Evolutionary conservation across 768 basidiomycete genomes (phyloP).

Genomic region (Suillus bovinus): DNA sequence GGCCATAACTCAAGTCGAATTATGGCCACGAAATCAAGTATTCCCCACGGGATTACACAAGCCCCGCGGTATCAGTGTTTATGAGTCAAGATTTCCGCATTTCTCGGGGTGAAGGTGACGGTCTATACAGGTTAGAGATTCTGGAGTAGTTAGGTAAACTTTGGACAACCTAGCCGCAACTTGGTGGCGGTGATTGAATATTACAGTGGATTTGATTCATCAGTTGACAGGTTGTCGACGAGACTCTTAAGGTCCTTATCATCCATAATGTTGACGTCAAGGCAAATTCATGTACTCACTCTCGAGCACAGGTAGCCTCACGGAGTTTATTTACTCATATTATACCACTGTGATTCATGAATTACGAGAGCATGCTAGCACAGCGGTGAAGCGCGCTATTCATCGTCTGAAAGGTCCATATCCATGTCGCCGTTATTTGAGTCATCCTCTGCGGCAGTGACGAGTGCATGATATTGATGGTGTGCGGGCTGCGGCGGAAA

Average conservation of each 20-base stretch:
- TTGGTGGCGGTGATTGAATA: conserved; percentile 32
- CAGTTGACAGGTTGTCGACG: not conserved
- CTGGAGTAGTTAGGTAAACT: too few relatives aligned
- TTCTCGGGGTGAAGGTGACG: too few relatives aligned
- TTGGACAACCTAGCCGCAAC: too few relatives aligned
- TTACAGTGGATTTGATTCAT: conserved; percentile 2
- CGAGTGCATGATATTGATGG: not conserved
- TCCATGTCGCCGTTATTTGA: conserved; percentile 13
- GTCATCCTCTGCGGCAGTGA: not conserved
- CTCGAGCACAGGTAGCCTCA: not conserved
- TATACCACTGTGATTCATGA: not conserved
- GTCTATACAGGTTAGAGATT: too few relatives aligned
- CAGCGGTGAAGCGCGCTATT: conserved; percentile 10
- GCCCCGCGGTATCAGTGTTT: too few relatives aligned
- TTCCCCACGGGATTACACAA: too few relatives aligned
- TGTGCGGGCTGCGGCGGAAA: conserved; percentile 9
- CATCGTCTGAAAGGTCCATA: conserved; percentile 32
- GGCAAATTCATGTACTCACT: not conserved
- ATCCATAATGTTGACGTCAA: not conserved
- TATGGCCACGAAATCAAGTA: too few relatives aligned
- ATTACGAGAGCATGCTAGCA: not conserved
- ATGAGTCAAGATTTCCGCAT: too few relatives aligned
- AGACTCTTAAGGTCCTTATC: not conserved
- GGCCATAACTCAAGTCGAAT: too few relatives aligned
- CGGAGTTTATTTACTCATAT: not conserved